Base-by-base conservation (phyloP, 371 early-diverging fungal genomes). In the Apophysomyces variabilis region DNA sequence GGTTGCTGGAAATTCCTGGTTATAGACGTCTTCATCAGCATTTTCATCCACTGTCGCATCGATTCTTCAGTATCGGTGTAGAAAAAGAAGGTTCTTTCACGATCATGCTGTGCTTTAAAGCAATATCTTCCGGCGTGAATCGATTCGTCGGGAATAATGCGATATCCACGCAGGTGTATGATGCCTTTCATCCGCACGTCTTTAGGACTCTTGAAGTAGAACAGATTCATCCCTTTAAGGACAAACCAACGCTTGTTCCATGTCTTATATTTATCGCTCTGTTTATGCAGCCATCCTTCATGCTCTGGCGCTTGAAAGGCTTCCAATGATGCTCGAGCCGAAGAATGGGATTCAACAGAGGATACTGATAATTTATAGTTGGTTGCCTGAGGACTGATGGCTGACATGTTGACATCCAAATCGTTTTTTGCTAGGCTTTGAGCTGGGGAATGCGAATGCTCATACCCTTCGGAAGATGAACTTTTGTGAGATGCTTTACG, bases 211-310 rank as follows among this genome's bases (percentile, higher is more conserved):
- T 88, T 87, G 67, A 88, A 87, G 64, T 88, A 87, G 66, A 82
- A 88, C 32, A 90, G 70, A 16, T 85, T 80, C 5, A 76, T 67
- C 0, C 87, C 89, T 66, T 89, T 89, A 26, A 90, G 75, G 60
- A 88, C 86, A 69, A 87, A 90, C 86, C 86, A 90, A 4, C 91
- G 83, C 14, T 80, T 82, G 70, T 89, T 89, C 89, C 89, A 90
- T 1, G 84, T 84, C 39, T 85, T 85, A 67, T 88, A 89, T 37
- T 82, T 83, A 57, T 87, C 88, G 5, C 87, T 84, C 63, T 88
- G 87, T 66, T 89, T 89, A 68, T 87, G 84, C 26, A 90, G 68
- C 83, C 85, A 89, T 11, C 89, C 89, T 66, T 87, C 85, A 58
- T 80, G 80, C 57, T 77, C 77, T 36, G 80, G 80, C 21, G 74